Evolutionary conservation across 805 yeast species (phyloP).

Genomic region (Blastobotrys americana): DNA sequence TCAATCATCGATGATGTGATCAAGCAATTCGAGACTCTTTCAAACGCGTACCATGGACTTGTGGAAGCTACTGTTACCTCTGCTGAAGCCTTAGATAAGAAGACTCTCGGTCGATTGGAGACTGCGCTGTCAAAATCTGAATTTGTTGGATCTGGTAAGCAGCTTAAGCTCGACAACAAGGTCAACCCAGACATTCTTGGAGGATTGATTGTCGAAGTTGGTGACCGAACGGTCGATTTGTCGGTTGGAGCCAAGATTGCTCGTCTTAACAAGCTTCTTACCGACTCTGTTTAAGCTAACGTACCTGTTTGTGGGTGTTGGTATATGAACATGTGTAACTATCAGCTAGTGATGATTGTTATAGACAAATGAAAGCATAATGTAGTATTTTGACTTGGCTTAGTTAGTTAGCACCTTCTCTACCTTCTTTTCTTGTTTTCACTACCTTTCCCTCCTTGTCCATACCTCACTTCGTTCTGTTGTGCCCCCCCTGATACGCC

Average conservation of each 20-base stretch:
- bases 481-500: no score
- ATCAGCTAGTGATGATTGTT: no score
- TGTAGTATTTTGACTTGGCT: no score
- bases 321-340: not conserved
- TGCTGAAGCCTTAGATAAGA: constrained; percentile 73
- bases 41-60: constrained; percentile 84
- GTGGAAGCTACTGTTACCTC: constrained; percentile 92
- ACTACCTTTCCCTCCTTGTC: no score
- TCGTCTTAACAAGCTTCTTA: constrained; percentile 80
- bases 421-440: no score
- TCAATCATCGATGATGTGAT: constrained; percentile 56
- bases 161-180: constrained; percentile 73
- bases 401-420: no score
- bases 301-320: constrained; percentile 11
- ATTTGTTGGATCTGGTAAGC: constrained; percentile 79
- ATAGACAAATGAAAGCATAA: no score
- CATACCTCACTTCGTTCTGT: no score
- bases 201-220: constrained; percentile 92
- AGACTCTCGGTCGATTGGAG: constrained; percentile 69
- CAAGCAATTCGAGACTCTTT: constrained; percentile 64
- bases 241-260: constrained; percentile 77
- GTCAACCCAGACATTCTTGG: constrained; percentile 90
- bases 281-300: constrained; percentile 83
- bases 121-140: constrained; percentile 68
- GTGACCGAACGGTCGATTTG: constrained; percentile 94